Evolutionary conservation across 2,329 filamentous ascomycete species (phyloP).

Genomic region (Chaetomiaceae sp.): DNA sequence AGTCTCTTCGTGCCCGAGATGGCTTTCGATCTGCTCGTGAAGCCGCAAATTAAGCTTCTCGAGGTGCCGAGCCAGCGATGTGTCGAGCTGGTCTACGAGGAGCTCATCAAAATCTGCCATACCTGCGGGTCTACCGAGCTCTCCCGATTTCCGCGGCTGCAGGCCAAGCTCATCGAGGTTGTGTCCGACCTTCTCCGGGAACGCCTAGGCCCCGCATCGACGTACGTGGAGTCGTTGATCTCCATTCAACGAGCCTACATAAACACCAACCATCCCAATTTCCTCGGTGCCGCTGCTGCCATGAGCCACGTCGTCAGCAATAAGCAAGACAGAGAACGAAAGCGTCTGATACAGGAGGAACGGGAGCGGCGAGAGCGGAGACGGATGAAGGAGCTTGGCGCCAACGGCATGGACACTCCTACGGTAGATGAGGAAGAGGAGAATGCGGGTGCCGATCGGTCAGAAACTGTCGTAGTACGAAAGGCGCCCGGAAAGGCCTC

Average conservation of each 20-base stretch:
- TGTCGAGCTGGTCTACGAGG: slow-evolving; percentile 96
- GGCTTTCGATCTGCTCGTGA: slow-evolving; percentile 94
- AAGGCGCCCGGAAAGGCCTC: slow-evolving; percentile 54
- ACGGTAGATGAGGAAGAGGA: slow-evolving; percentile 59
- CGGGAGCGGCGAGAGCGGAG: slow-evolving; percentile 77
- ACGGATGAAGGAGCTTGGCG: slow-evolving; percentile 73
- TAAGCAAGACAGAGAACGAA: slow-evolving; percentile 91
- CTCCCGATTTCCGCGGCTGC: slow-evolving; percentile 81
- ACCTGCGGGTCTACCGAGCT: slow-evolving; percentile 95
- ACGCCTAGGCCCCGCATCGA: slow-evolving; percentile 79
- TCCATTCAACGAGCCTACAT: slow-evolving; percentile 97
- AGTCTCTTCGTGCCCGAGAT: slow-evolving; percentile 97
- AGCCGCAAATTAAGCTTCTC: slow-evolving; percentile 95
- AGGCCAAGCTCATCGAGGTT: slow-evolving; percentile 95
- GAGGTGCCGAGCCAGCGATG: slow-evolving; percentile 94
- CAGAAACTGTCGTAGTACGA: slow-evolving; percentile 53
- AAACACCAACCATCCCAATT: slow-evolving; percentile 99
- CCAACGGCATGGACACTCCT: slow-evolving; percentile 66
- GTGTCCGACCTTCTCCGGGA: slow-evolving; percentile 93
- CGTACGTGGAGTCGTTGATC: slow-evolving; percentile 93
- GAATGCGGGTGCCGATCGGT: slow-evolving; percentile 41
- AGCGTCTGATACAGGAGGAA: slow-evolving; percentile 72
- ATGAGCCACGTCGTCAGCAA: slow-evolving; percentile 96
- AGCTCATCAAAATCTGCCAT: slow-evolving; percentile 98
- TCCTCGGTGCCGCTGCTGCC: slow-evolving; percentile 89